A percentile compares a stretch with the other conserved stretches of the same genome.
Conservation (phyloP, 371 early-diverging fungal species). For the Polyrhizophydium stewartii region DNA sequence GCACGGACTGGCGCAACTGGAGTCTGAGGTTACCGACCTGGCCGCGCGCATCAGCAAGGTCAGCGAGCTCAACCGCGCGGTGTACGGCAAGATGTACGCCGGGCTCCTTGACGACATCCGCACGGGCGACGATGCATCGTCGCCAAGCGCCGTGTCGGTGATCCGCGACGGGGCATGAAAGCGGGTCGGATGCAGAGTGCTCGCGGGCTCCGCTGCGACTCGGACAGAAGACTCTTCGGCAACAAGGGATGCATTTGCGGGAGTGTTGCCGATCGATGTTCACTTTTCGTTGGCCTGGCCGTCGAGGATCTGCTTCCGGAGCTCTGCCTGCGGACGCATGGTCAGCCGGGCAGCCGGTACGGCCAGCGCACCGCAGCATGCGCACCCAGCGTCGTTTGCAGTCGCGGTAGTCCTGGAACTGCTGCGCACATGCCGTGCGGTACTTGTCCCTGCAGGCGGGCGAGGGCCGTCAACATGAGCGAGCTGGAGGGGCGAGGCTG, state of each 20-base stretch:
- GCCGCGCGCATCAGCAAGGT: conserved; percentile 26
- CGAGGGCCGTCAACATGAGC: background rate
- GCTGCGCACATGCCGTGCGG: conserved; percentile 3
- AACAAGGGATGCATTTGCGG: too few species aligned
- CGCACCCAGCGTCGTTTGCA: conserved; percentile 18
- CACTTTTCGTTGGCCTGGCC: too few species aligned
- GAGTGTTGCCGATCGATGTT: too few species aligned
- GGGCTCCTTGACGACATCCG: conserved; percentile 8
- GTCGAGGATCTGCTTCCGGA: too few species aligned
- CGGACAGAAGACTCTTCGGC: too few species aligned
- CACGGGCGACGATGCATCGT: background rate
- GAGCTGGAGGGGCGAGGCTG: background rate
- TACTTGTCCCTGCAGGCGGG: conserved; percentile 1
- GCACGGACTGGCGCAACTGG: conserved; percentile 34
- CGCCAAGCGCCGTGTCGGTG: background rate
- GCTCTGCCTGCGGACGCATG: too few species aligned
- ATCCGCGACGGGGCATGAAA: too few species aligned
- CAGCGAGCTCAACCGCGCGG: conserved; percentile 27
- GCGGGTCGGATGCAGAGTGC: too few species aligned
- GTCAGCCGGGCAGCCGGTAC: background rate
- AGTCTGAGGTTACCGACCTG: conserved; percentile 36
- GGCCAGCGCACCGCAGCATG: background rate
- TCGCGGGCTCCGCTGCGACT: too few species aligned
- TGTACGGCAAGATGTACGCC: conserved; percentile 18
- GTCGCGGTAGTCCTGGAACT: conserved; percentile 13